Conservation (phyloP, 495 filamentous ascomycete species). For the Penicillium crystallinum region DNA sequence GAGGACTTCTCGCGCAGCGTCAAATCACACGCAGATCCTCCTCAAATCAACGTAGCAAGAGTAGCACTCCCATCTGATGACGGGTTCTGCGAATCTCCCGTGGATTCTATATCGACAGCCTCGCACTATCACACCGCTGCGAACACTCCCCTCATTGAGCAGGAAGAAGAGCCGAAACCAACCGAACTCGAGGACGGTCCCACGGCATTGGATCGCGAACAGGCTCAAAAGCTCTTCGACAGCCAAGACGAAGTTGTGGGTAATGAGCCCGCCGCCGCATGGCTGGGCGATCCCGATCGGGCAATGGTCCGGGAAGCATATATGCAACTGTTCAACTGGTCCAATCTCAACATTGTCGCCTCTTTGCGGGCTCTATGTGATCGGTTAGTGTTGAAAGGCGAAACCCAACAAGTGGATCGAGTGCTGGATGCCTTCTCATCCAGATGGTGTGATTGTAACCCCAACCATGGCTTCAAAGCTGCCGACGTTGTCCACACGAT, state of each 20-base stretch:
- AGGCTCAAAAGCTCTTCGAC: slow-evolving; percentile 76
- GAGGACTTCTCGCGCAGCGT: slow-evolving; percentile 29
- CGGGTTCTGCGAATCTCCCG: slow-evolving; percentile 24
- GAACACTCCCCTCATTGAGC: slow-evolving; percentile 35
- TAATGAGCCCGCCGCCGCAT: slow-evolving; percentile 75
- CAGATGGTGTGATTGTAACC: slow-evolving; percentile 93
- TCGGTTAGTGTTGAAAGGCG: slow-evolving; percentile 78
- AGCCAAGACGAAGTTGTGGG: slow-evolving; percentile 76
- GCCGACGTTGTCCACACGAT: slow-evolving; percentile 93
- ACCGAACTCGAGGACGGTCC: slow-evolving; percentile 31
- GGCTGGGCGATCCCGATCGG: slow-evolving; percentile 74
- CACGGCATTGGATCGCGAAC: slow-evolving; percentile 56
- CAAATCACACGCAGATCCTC: slow-evolving; percentile 16
- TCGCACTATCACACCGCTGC: slow-evolving; percentile 47
- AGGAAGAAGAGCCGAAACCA: slow-evolving; percentile 28
- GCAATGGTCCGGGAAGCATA: slow-evolving; percentile 71
- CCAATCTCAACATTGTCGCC: slow-evolving; percentile 71
- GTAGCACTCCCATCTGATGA: slow-evolving; percentile 15
- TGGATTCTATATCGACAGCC: slow-evolving; percentile 35
- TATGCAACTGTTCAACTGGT: slow-evolving; percentile 87
- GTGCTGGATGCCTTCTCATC: slow-evolving; percentile 83
- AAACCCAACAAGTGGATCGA: slow-evolving; percentile 95
- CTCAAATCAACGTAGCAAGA: slow-evolving; percentile 16
- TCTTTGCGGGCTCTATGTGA: slow-evolving; percentile 76
- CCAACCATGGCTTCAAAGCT: slow-evolving; percentile 88